Evolutionary conservation across 345 rosid genomes (phyloP).

Genomic region (Citrus mangshanensis): DNA sequence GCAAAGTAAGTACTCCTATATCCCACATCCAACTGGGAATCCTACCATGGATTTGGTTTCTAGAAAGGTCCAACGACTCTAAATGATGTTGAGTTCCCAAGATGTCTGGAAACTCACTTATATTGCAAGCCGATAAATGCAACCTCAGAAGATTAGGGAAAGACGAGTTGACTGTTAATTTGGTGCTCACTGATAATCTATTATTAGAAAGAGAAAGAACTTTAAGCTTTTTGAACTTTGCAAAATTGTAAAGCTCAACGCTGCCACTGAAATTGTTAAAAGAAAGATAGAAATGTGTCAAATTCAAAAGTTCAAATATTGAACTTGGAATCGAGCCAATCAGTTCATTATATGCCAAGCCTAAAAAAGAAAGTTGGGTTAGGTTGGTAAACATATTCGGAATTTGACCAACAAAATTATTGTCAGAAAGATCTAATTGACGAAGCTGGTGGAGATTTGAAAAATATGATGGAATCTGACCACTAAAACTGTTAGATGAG

Average conservation of each 20-base stretch:
- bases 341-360: accelerated
- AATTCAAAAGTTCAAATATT: background rate
- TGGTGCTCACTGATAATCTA: no score
- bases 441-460: background rate
- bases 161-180: no score
- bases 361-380: background rate
- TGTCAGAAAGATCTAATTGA: accelerated
- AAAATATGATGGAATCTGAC: slow-evolving; percentile 17
- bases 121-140: background rate
- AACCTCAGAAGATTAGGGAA: background rate
- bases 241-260: background rate
- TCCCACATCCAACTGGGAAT: background rate
- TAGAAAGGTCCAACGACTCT: background rate
- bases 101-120: background rate
- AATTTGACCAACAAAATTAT: no score
- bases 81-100: background rate
- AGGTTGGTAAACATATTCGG: background rate
- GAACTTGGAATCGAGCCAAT: slow-evolving; percentile 6
- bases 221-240: background rate
- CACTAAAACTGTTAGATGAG: background rate
- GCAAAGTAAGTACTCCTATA: background rate
- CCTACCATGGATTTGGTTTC: no score
- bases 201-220: background rate
- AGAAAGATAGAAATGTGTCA: accelerated
- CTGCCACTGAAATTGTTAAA: no score